Conservation (phyloP, 768 basidiomycete genomes). For the Collybia mongolica region DNA sequence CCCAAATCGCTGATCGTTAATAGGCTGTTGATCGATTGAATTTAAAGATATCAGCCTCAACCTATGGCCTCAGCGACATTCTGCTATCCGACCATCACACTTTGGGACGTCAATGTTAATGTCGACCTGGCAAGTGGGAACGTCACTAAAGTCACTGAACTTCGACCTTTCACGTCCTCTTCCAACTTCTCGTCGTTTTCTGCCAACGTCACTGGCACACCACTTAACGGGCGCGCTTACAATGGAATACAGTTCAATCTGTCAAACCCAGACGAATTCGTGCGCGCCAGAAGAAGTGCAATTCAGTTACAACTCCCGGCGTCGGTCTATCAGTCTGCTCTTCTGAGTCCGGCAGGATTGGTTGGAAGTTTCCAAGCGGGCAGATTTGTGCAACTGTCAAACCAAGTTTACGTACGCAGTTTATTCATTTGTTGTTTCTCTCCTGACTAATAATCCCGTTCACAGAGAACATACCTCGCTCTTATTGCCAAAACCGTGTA, state of each 20-base stretch:
- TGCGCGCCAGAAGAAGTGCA: constrained; percentile 36
- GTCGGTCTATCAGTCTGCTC: constrained; percentile 48
- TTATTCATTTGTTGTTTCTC: not conserved
- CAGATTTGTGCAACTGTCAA: constrained; percentile 35
- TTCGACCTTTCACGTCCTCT: constrained; percentile 33
- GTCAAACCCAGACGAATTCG: constrained; percentile 37
- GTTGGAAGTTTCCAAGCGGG: constrained; percentile 34
- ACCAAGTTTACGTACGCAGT: constrained; percentile 46
- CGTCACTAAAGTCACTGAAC: constrained; percentile 37
- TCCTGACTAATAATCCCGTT: not conserved
- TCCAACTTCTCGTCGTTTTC: constrained; percentile 39
- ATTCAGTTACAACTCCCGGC: constrained; percentile 50
- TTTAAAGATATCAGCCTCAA: constrained; percentile 30
- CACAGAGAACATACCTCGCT: constrained; percentile 44
- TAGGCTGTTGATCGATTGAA: not conserved
- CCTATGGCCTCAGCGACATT: constrained; percentile 42
- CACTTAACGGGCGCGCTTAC: constrained; percentile 46
- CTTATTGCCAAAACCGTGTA: constrained; percentile 52
- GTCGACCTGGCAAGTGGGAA: constrained; percentile 45
- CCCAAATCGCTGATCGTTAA: not conserved
- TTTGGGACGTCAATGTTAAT: constrained; percentile 44
- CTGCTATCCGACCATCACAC: constrained; percentile 42
- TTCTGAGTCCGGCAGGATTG: constrained; percentile 37
- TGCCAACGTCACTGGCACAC: constrained; percentile 42
- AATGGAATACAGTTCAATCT: constrained; percentile 55